A percentile compares a stretch with the other conserved stretches of the same genome.
phyloP scores from a whole-genome alignment of 352 stramenopile species.

The Pythium rishiriense region DNA sequence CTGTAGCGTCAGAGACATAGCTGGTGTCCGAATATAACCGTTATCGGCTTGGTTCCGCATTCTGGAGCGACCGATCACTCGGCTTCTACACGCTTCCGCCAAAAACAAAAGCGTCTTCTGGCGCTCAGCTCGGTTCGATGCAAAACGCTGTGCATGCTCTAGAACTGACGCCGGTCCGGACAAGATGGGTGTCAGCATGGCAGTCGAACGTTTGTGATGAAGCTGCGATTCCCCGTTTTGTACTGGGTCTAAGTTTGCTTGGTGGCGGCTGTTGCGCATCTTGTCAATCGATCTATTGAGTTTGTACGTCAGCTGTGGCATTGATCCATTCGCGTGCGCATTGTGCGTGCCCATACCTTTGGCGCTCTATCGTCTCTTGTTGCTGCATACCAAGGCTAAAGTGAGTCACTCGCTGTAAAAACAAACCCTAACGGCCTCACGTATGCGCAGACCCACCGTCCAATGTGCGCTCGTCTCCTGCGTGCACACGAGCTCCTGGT shows the following conservation, averaged over 20 bases:
- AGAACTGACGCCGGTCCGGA: slow-evolving; percentile 8
- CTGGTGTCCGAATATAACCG: slow-evolving; percentile 5
- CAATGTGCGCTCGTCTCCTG: neutral
- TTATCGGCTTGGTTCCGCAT: slow-evolving; percentile 17
- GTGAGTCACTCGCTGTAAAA: no score
- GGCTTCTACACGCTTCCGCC: slow-evolving; percentile 25
- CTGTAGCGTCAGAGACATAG: slow-evolving; percentile 9
- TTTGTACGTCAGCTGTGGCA: neutral
- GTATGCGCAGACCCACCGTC: slow-evolving; percentile 13
- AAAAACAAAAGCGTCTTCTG: slow-evolving; percentile 19
- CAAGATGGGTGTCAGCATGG: neutral
- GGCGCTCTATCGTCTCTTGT: neutral
- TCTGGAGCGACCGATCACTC: slow-evolving; percentile 17
- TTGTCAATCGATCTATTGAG: slow-evolving; percentile 10
- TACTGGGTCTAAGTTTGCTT: neutral
- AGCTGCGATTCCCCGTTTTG: neutral
- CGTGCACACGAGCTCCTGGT: slow-evolving; percentile 7
- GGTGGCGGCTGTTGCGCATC: neutral
- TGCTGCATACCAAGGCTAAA: slow-evolving; percentile 3
- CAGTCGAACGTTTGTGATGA: neutral
- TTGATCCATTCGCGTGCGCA: neutral
- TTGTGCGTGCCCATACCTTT: slow-evolving; percentile 4
- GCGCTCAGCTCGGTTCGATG: slow-evolving; percentile 4
- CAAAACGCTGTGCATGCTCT: slow-evolving; percentile 10
- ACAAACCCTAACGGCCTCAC: neutral